Base-by-base conservation (phyloP, 2,329 filamentous ascomycete species). In the Ophiostoma populinum region DNA sequence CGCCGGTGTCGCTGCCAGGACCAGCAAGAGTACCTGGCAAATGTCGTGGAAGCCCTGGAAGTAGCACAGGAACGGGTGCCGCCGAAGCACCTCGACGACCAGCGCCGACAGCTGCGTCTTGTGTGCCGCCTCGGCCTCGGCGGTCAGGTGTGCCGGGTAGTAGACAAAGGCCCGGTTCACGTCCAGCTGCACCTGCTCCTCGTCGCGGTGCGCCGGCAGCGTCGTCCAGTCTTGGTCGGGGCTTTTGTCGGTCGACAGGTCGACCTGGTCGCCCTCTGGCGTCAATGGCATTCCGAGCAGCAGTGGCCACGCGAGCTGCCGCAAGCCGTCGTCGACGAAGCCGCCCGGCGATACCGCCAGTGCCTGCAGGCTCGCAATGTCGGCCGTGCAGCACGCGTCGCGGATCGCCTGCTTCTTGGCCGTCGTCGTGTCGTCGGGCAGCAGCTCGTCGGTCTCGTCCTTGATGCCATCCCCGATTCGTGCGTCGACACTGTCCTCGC, bases 11-110 rank as follows among this genome's bases (percentile, higher is more conserved):
- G 70, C 58, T 1, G 77, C 76, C 4, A 98, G 65, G 9, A 94
- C 86, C 11, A 98, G 68, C 26, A 95, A 69, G 40, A 98, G 67
- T 17, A 98, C 90, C 57, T 98, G 92, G 47, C 82, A 90, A 49
- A 98, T 95, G 58, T 98, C 90, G 56, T 98, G 90, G 54, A 92
- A 98, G 52, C 90, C 90, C 59, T 98, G 90, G 55, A 98, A 98
- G 58, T 98, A 98, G 61, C 75, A 83, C 24, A 98, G 70, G 52
- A 77, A 75, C 12, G 86, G 83, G 48, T 92, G 68, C 22, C 70
- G 70, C 35, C 92, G 77, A 30, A 98, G 68, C 11, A 92, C 73
- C 43, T 79, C 68, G 34, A 71, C 70, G 48, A 98, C 95, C 34
- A 98, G 65, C 42, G 72, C 60, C 7, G 75, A 87, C 2, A 98